These are phyloP conservation scores for Clarireedia paspali DNA, from an alignment of 2,329 filamentous ascomycete genomes.

Conservation along the genomic window DNA sequence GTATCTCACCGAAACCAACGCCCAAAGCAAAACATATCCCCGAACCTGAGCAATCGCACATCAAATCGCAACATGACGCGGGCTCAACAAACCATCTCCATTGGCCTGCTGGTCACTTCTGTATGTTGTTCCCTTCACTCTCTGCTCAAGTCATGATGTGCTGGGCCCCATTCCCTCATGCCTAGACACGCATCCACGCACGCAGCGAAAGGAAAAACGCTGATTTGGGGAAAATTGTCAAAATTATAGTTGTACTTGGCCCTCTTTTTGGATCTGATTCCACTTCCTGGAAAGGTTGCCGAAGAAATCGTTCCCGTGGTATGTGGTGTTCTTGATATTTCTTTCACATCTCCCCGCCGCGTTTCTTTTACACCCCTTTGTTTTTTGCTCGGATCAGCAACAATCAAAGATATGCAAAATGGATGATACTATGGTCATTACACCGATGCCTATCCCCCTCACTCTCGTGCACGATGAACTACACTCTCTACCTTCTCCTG, in stretches of 20 bases:
- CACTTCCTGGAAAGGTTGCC: constrained; percentile 70
- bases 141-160: constrained; percentile 2
- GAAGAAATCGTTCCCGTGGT: constrained; percentile 84
- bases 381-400: neutral
- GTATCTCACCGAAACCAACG: neutral
- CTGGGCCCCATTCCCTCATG: neutral
- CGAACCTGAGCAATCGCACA: constrained; percentile 5
- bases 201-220: neutral
- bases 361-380: neutral
- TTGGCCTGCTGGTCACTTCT: constrained; percentile 79
- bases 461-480: neutral
- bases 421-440: constrained; percentile 1
- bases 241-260: constrained; percentile 72
- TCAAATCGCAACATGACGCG: constrained; percentile 70
- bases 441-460: neutral
- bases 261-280: constrained; percentile 75
- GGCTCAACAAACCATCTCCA: constrained; percentile 84
- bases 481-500: neutral
- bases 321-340: constrained; percentile 54
- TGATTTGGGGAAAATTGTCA: neutral
- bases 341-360: neutral
- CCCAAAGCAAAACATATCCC: constrained; percentile 1
- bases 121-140: constrained; percentile 41
- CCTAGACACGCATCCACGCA: neutral
- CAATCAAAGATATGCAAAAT: neutral